Evolutionary conservation across 1,139 yeast species (phyloP).

Genomic region (Hyphopichia burtonii): DNA sequence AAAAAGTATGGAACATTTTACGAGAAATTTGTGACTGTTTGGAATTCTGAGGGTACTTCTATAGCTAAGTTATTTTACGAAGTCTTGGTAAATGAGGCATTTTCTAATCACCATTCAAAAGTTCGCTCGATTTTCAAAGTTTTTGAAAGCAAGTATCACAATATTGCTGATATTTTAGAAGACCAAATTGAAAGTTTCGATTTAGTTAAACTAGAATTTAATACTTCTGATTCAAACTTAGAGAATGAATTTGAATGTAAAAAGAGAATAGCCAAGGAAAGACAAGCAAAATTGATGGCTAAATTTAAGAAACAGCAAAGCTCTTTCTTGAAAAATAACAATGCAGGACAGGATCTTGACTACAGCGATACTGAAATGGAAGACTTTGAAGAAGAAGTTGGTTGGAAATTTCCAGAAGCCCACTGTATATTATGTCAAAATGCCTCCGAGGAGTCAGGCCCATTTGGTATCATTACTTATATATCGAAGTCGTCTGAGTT

Average conservation of each 20-base stretch:
- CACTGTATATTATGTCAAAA: constrained; percentile 89
- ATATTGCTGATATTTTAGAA: constrained; percentile 19
- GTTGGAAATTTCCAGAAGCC: constrained; percentile 76
- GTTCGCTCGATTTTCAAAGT: constrained; percentile 52
- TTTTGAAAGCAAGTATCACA: constrained; percentile 27
- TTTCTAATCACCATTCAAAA: constrained; percentile 46
- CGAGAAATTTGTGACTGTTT: constrained; percentile 31
- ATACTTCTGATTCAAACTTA: constrained; percentile 12
- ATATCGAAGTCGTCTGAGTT: constrained; percentile 60
- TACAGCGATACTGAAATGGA: constrained; percentile 40
- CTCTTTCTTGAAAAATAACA: constrained; percentile 59
- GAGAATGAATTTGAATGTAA: constrained; percentile 57
- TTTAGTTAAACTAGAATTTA: constrained; percentile 14
- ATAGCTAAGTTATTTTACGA: constrained; percentile 47
- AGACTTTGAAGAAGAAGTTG: constrained; percentile 25
- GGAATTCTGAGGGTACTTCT: constrained; percentile 31
- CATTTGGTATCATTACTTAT: constrained; percentile 73
- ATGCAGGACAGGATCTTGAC: constrained; percentile 29
- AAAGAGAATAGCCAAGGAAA: constrained; percentile 66
- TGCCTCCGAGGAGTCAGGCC: constrained; percentile 65
- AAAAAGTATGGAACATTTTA: constrained; percentile 33
- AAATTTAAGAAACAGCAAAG: constrained; percentile 75
- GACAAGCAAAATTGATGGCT: constrained; percentile 72
- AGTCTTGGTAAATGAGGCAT: constrained; percentile 40
- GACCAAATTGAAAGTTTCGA: constrained; percentile 22